phyloP scores from a whole-genome alignment of 2,329 filamentous ascomycete species.

The Stachybotrys echinatus region DNA sequence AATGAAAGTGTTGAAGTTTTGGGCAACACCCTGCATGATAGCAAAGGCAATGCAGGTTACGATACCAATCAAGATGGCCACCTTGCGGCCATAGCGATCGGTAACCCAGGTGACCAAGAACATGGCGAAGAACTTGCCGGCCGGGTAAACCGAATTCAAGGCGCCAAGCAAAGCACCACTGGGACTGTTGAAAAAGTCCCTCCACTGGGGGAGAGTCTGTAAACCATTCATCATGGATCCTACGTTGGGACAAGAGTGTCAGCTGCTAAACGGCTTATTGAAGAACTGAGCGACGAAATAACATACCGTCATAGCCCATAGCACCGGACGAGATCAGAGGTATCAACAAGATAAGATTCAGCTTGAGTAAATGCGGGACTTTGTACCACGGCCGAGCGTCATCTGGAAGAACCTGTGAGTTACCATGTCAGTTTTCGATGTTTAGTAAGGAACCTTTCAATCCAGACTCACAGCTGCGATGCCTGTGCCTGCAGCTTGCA shows the following conservation, averaged over 20 bases:
- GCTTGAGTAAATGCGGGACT: conserved; percentile 32
- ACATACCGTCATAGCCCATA: conserved; percentile 37
- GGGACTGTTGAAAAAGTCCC: conserved; percentile 32
- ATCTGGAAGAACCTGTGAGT: too few species aligned
- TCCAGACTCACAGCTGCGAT: too few species aligned
- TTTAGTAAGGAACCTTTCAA: too few species aligned
- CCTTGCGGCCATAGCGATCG: conserved; percentile 34
- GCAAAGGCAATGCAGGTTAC: conserved; percentile 22
- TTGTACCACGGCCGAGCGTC: too few species aligned
- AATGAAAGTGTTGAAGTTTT: conserved; percentile 21
- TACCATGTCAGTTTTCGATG: too few species aligned
- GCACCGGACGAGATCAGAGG: conserved; percentile 36
- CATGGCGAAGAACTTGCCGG: conserved; percentile 31
- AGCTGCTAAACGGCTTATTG: conserved; percentile 22
- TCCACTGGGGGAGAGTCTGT: conserved; percentile 35
- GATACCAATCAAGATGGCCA: conserved; percentile 27
- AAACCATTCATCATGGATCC: conserved; percentile 40
- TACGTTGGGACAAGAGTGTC: not conserved
- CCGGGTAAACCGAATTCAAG: conserved; percentile 29
- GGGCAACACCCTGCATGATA: conserved; percentile 23
- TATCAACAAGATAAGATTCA: conserved; percentile 38
- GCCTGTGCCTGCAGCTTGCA: too few species aligned
- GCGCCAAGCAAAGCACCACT: conserved; percentile 27
- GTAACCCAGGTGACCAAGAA: conserved; percentile 29
- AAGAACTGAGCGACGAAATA: too few species aligned